phyloP scores from a whole-genome alignment of 106 monocot species.

The Allium sativum region DNA sequence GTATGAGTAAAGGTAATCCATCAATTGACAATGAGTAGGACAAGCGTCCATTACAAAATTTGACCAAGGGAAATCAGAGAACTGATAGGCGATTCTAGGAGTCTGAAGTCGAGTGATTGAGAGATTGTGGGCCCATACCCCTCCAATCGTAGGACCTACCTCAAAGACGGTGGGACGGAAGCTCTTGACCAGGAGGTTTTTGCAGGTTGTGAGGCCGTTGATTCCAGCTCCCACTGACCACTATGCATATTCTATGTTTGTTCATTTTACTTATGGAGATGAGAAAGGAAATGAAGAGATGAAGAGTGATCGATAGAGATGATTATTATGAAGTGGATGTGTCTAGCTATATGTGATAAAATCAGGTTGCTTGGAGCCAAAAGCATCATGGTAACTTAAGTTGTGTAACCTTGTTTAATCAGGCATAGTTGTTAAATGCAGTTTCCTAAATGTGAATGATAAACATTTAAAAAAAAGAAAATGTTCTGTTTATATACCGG shows the following conservation, averaged over 20 bases:
- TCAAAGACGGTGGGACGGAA: slow-evolving; percentile 35
- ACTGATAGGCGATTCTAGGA: slow-evolving; percentile 18
- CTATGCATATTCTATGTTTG: slow-evolving; percentile 24
- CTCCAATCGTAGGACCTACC: slow-evolving; percentile 21
- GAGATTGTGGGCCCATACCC: slow-evolving; percentile 32
- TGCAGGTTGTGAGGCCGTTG: slow-evolving; percentile 46
- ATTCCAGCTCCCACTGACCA: slow-evolving; percentile 56
- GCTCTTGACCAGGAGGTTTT: slow-evolving; percentile 23
- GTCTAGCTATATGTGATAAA: no score
- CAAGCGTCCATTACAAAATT: slow-evolving; percentile 6
- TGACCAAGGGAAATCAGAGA: slow-evolving; percentile 57
- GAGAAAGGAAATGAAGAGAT: no score
- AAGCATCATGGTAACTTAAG: no score
- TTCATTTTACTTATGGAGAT: no score
- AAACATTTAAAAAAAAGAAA: no score
- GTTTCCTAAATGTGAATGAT: no score
- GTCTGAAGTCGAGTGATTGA: slow-evolving; percentile 40
- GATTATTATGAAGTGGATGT: no score
- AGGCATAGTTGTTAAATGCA: no score
- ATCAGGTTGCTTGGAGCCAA: no score
- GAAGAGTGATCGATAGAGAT: no score
- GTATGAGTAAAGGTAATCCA: slow-evolving; percentile 14
- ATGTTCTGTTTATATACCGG: no score
- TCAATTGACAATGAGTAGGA: slow-evolving; percentile 24
- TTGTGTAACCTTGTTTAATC: no score